Evolutionary conservation across 176 grass and related monocot genomes (phyloP).

Genomic region (Aegilops tauschii): DNA sequence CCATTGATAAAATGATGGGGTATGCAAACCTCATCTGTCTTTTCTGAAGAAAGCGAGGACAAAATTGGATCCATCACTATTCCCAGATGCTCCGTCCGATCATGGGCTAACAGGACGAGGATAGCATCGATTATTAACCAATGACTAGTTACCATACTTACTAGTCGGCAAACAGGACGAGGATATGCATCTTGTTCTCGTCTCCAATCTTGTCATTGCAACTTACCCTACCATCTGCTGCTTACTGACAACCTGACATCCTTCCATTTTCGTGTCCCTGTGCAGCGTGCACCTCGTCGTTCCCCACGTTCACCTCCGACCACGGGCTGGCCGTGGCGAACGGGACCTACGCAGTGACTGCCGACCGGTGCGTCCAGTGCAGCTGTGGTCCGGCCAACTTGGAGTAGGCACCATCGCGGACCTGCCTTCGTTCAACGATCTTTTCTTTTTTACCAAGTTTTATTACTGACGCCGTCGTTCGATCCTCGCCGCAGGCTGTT

Average conservation of each 20-base stretch:
- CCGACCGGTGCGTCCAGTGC: slow-evolving; percentile 79
- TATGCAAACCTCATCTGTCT: background rate
- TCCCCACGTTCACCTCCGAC: slow-evolving; percentile 58
- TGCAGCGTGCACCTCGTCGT: slow-evolving; percentile 62
- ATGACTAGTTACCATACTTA: background rate
- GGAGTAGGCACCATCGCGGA: slow-evolving; percentile 40
- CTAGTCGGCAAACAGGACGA: background rate
- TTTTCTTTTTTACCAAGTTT: too few species aligned
- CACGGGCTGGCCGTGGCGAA: slow-evolving; percentile 67
- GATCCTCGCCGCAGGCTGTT: slow-evolving; percentile 50
- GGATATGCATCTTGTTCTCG: background rate
- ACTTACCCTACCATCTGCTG: background rate
- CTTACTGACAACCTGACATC: background rate
- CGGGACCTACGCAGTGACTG: slow-evolving; percentile 76
- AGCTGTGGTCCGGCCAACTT: slow-evolving; percentile 78
- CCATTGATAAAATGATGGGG: background rate
- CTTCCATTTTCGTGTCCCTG: background rate
- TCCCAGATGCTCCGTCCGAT: slow-evolving; percentile 10
- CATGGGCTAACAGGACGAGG: background rate
- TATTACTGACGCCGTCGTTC: background rate
- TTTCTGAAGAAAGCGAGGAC: background rate
- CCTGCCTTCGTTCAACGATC: background rate
- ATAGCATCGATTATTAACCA: background rate
- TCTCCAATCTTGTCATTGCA: slow-evolving; percentile 14
- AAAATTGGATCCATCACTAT: background rate